Base-by-base conservation (phyloP, 495 filamentous ascomycete species). In the Hyphodiscus hymeniophilus region DNA sequence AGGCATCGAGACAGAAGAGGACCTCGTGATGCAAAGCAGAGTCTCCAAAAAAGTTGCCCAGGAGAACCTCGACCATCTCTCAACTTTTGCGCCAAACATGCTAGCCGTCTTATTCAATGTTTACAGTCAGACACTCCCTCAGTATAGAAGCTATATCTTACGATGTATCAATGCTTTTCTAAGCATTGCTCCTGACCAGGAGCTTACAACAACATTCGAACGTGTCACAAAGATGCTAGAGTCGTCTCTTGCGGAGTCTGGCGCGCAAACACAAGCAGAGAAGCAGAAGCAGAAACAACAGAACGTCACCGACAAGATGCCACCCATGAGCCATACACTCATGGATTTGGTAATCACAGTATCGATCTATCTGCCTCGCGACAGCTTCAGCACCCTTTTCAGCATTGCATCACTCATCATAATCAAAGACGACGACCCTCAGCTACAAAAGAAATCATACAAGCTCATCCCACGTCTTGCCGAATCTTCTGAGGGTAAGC, bases 381-480 rank as follows among this genome's bases (percentile, higher is more conserved):
- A 85, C 33, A 88, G 85, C 63, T 94, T 92, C 55, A 68, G 75
- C 26, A 72, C 76, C 18, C 77, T 98, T 3, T 95, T 97, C 66
- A 75, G 73, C 48, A 86, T 96, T 50, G 85, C 91, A 4, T 73
- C 87, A 0, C 70, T 84, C 11, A 82, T 95, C 42, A 76, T 97
- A 46, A 79, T 82, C 55, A 82, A 79, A 54, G 66, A 77, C 39
- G 73, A 81, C 28, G 94, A 97, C 52, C 84, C 92, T 21, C 91
- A 96, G 60, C 72, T 98, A n/a, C 89, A 97, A 63, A 98, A 98
- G 77, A 98, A 98, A 67, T 91, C 92, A 3, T 98, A 97, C 72
- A 96, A 97, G 65, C 73, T 98, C 40, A 88, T 98, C 45, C 91
- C 92, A 7, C 80, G 91, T 24, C 76, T 98, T 35, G 83, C 85